phyloP scores from a whole-genome alignment of 2,329 filamentous ascomycete species.

The Microascus cirrosus region DNA sequence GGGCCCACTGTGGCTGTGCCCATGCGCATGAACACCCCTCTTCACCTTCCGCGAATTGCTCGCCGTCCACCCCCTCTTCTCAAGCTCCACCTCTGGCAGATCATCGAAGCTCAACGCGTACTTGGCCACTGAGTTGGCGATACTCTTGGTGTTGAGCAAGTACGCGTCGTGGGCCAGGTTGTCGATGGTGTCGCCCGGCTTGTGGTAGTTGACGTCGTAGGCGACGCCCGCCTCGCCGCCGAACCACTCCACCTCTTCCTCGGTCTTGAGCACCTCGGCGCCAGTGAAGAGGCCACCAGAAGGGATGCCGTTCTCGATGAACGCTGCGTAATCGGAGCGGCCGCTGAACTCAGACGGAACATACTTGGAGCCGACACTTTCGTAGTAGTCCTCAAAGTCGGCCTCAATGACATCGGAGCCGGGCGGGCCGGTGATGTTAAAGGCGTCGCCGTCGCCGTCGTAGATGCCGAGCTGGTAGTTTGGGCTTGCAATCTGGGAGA shows the following conservation, averaged over 20 bases:
- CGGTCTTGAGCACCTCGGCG: constrained; percentile 53
- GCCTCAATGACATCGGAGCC: constrained; percentile 50
- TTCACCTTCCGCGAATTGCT: constrained; percentile 17
- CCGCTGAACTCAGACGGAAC: constrained; percentile 54
- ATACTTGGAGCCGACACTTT: constrained; percentile 32
- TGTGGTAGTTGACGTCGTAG: constrained; percentile 34
- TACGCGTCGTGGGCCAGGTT: constrained; percentile 29
- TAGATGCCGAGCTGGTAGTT: constrained; percentile 45
- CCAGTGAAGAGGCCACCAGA: constrained; percentile 60
- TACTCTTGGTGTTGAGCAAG: constrained; percentile 30
- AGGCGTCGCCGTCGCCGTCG: constrained; percentile 47
- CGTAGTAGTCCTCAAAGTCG: constrained; percentile 46
- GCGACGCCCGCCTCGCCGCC: constrained; percentile 46
- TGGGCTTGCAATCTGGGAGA: constrained; percentile 27
- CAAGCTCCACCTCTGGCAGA: constrained; percentile 16
- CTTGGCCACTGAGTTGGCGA: constrained; percentile 27
- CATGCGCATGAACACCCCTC: constrained; percentile 10
- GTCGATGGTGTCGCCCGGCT: constrained; percentile 27
- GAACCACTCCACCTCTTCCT: constrained; percentile 45
- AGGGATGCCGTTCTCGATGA: constrained; percentile 55
- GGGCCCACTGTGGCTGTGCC: constrained; percentile 15
- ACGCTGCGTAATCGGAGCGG: constrained; percentile 56
- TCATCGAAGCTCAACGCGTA: constrained; percentile 26
- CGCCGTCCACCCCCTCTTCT: constrained; percentile 17
- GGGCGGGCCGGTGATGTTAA: constrained; percentile 39